A percentile compares a stretch with the other conserved stretches of the same genome.
These are phyloP conservation scores for Perilla frutescens DNA, from an alignment of 257 asterid species.

Conservation along the genomic window DNA sequence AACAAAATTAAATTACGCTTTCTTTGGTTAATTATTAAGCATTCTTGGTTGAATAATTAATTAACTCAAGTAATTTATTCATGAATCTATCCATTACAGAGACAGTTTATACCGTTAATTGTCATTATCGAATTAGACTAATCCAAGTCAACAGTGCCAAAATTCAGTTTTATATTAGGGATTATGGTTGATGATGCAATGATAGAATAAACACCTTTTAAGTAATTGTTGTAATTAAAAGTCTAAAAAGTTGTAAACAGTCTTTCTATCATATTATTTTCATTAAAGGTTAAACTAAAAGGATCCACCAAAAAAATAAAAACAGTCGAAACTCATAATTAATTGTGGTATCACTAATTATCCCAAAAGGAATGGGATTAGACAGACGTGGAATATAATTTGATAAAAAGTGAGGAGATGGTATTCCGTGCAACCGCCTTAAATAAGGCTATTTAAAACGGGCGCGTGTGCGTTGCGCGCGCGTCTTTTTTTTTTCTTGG, in stretches of 20 bases:
- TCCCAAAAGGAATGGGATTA: constrained; percentile 22
- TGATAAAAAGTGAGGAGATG: no score
- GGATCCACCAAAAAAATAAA: neutral
- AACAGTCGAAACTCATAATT: neutral
- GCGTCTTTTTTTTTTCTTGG: no score
- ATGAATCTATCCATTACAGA: neutral
- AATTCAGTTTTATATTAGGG: constrained; percentile 6
- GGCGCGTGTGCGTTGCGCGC: no score
- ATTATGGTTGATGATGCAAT: constrained; percentile 21
- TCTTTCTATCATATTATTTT: neutral
- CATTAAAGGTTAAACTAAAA: constrained; percentile 1
- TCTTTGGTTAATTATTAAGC: constrained; percentile 9
- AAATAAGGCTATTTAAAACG: no score
- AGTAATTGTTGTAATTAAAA: neutral
- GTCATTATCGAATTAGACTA: constrained; percentile 38
- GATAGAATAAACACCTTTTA: constrained; percentile 4
- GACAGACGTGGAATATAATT: neutral
- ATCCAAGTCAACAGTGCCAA: constrained; percentile 8
- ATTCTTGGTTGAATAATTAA: neutral
- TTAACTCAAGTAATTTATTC: constrained; percentile 9
- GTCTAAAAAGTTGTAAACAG: constrained; percentile 19
- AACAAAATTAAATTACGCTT: neutral
- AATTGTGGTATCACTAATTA: constrained; percentile 2
- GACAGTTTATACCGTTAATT: constrained; percentile 57
- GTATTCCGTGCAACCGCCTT: no score